phyloP scores from a whole-genome alignment of 2,329 filamentous ascomycete genomes.

The Pseudocercospora musae region DNA sequence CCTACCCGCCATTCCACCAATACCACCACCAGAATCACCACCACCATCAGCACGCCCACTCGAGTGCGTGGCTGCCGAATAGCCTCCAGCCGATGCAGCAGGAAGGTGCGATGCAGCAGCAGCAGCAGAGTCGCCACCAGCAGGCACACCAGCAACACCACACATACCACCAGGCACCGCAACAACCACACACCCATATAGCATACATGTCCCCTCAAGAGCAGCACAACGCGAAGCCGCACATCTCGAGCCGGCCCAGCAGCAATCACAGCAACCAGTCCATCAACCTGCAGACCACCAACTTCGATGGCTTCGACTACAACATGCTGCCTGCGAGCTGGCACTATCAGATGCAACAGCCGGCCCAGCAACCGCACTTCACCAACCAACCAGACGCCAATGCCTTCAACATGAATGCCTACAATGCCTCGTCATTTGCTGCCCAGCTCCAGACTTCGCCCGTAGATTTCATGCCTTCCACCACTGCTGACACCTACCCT shows the following conservation, averaged over 20 bases:
- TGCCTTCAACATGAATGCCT: constrained; percentile 37
- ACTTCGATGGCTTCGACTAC: constrained; percentile 33
- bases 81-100: constrained; percentile 20
- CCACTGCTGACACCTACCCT: constrained; percentile 38
- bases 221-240: constrained; percentile 20
- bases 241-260: constrained; percentile 27
- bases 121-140: constrained; percentile 21
- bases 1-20: constrained; percentile 28
- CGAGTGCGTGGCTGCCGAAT: constrained; percentile 18
- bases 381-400: constrained; percentile 29
- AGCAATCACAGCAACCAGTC: constrained; percentile 32
- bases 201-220: constrained; percentile 26
- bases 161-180: background rate
- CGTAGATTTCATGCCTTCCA: constrained; percentile 45
- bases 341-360: constrained; percentile 42
- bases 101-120: constrained; percentile 26
- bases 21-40: constrained; percentile 20
- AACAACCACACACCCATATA: constrained; percentile 20
- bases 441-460: constrained; percentile 45
- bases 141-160: constrained; percentile 27
- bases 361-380: constrained; percentile 24
- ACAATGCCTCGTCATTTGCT: constrained; percentile 38
- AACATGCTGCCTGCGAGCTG: constrained; percentile 38
- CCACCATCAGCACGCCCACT: constrained; percentile 8
- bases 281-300: constrained; percentile 30